phyloP scores from a whole-genome alignment of 768 basidiomycete species.

The Lactarius trivialis region DNA sequence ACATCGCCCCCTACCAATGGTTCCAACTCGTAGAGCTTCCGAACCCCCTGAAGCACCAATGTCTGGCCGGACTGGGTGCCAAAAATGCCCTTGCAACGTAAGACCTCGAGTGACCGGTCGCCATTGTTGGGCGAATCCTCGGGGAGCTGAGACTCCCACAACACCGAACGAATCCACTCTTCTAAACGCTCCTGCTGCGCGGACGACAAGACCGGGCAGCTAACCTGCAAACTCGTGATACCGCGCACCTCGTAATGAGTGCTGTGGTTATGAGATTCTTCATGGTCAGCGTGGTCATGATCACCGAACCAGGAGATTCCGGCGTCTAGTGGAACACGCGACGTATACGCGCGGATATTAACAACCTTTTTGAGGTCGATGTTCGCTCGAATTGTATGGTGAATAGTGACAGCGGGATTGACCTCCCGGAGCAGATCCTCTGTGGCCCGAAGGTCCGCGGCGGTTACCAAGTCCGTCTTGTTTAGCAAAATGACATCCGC shows the following conservation, averaged over 20 bases:
- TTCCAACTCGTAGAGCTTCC: constrained; percentile 78
- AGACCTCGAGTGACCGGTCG: constrained; percentile 42
- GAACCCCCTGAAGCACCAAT: constrained; percentile 85
- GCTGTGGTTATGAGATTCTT: constrained; percentile 22
- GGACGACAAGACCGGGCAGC: constrained; percentile 51
- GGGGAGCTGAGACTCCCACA: constrained; percentile 73
- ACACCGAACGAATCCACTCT: constrained; percentile 68
- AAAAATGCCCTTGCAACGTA: constrained; percentile 89
- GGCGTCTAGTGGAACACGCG: constrained; percentile 36
- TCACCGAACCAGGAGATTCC: constrained; percentile 18
- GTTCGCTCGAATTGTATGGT: constrained; percentile 61
- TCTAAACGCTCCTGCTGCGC: constrained; percentile 52
- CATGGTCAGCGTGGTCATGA: constrained; percentile 30
- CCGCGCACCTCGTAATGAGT: constrained; percentile 68
- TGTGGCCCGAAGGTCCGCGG: constrained; percentile 39
- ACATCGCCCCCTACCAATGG: constrained; percentile 31
- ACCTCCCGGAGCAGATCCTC: constrained; percentile 61
- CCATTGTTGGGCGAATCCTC: constrained; percentile 17
- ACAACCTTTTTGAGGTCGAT: constrained; percentile 76
- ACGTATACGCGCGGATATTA: constrained; percentile 71
- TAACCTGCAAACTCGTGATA: constrained; percentile 75
- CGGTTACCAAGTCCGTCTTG: constrained; percentile 72
- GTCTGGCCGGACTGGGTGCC: constrained; percentile 44
- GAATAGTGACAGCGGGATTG: constrained; percentile 74
- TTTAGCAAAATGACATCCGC: constrained; percentile 91